Evolutionary conservation across 1,284 basidiomycete genomes (phyloP).

Genomic region (Uromyces viciae-fabae): DNA sequence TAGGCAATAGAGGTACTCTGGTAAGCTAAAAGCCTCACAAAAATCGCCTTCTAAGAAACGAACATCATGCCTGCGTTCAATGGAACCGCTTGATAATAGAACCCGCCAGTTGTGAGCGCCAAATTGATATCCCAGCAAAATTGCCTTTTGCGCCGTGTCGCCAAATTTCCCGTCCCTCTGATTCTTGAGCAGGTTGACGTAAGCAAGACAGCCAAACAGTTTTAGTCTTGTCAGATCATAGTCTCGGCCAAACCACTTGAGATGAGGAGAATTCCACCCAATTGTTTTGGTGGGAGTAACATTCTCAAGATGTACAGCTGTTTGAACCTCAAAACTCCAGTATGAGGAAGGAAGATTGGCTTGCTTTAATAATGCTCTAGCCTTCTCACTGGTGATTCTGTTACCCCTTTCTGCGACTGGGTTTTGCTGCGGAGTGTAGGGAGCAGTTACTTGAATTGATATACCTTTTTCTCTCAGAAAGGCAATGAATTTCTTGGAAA

Average conservation of each 20-base stretch:
- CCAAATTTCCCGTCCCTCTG: too few species aligned
- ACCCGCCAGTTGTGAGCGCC: too few species aligned
- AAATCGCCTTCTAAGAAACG: too few species aligned
- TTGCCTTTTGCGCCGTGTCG: too few species aligned
- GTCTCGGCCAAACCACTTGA: not conserved
- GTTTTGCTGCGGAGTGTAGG: too few species aligned
- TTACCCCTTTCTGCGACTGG: not conserved
- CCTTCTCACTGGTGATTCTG: not conserved
- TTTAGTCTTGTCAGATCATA: not conserved
- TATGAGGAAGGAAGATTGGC: not conserved
- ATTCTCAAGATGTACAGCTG: not conserved
- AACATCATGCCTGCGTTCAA: too few species aligned
- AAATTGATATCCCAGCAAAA: too few species aligned
- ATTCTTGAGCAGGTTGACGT: too few species aligned
- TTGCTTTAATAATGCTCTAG: not conserved
- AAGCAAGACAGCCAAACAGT: not conserved
- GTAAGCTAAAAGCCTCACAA: too few species aligned
- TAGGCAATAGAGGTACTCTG: too few species aligned
- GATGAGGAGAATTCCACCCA: not conserved
- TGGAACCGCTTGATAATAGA: too few species aligned
- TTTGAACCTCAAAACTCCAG: not conserved
- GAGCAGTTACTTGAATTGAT: not conserved
- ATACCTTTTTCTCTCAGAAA: slow-evolving; percentile 2
- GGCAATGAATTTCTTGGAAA: not conserved
- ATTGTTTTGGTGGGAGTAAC: not conserved